Evolutionary conservation across 2,329 filamentous ascomycete genomes (phyloP), one percentile per base, ranked within the genome.

Genomic region (Onygenales sp.): DNA sequence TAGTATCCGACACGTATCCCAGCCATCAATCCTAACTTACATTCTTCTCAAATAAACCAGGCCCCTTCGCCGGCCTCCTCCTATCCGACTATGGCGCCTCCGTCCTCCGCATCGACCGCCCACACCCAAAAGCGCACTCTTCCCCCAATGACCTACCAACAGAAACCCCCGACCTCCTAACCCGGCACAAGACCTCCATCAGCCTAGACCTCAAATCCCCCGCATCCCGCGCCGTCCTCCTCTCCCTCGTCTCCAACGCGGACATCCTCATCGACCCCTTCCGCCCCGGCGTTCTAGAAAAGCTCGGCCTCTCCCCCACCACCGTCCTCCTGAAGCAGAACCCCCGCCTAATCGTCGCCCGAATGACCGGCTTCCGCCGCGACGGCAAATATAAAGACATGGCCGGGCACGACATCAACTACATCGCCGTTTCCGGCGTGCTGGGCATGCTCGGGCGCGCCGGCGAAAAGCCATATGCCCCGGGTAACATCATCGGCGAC

Each of bases 381-480:
- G 89, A 94, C 70, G 92, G 91, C 0, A 85, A 83, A 62, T 97
- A 95, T 71, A 81, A 80, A 47, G 73, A 79, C 63, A 96, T 95
- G 91, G 90, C 91, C 0, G 91, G 91, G 44, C 91, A 96, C 66
- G 91, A 96, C 67, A 95, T 96, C 69, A 96, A 97, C 66, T 97
- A 97, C 70, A 85, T 97, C 43, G 89, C 91, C 48, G 88, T 95
- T 0, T 87, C 86, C 0, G 92, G 92, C 0, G 85, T 87, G 1
- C 72, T 97, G 32, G 78, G 79, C 0, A 76, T 95, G 70, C 79
- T 97, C 2, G 92, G 92, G 0, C 76, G 86, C 0, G 74, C 75
- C 32, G 79, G 77, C 13, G 80, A 85, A 64, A 83, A 81, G 59
- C 92, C 92, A 1, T 84, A 86, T 57, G 79, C 91, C 14, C 93